These are phyloP conservation scores for Ascochyta koolunga DNA, from an alignment of 2,329 filamentous ascomycete genomes.

Conservation along the genomic window DNA sequence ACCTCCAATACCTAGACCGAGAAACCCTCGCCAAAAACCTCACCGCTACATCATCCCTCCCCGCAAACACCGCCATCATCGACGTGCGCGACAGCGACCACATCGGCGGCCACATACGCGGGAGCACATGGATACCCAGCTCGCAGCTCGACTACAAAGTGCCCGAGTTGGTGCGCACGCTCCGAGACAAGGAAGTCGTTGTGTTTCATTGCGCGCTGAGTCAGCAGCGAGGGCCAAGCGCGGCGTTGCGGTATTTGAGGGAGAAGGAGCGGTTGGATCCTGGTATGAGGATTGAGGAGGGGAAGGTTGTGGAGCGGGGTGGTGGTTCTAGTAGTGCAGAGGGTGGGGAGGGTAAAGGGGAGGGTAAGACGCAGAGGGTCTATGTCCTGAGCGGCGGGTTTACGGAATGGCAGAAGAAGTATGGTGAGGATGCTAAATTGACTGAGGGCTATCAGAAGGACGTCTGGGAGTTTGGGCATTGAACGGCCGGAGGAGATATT, in stretches of 20 bases:
- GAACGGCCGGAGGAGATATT: background rate
- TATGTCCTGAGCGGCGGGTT: constrained; percentile 86
- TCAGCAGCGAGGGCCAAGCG: constrained; percentile 86
- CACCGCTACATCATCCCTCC: constrained; percentile 43
- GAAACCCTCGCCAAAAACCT: constrained; percentile 64
- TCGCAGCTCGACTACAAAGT: constrained; percentile 74
- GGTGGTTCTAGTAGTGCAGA: constrained; percentile 22
- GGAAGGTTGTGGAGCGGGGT: constrained; percentile 23
- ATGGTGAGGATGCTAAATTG: constrained; percentile 76
- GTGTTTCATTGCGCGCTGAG: constrained; percentile 94
- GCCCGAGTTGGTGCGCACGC: constrained; percentile 79
- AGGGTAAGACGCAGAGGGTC: constrained; percentile 67
- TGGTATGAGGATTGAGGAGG: constrained; percentile 22
- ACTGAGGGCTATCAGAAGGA: constrained; percentile 87
- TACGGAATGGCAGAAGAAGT: constrained; percentile 83
- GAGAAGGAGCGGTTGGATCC: constrained; percentile 64
- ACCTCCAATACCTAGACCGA: constrained; percentile 69
- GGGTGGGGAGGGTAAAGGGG: constrained; percentile 17
- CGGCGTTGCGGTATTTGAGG: constrained; percentile 79
- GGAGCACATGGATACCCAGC: constrained; percentile 77
- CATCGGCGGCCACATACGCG: constrained; percentile 86
- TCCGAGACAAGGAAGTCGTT: constrained; percentile 79
- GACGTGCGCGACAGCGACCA: constrained; percentile 93
- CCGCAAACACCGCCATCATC: constrained; percentile 68
- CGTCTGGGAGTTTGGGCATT: constrained; percentile 68